These are phyloP conservation scores for Lippia alba DNA, from an alignment of 305 asterid genomes.

Conservation along the genomic window DNA sequence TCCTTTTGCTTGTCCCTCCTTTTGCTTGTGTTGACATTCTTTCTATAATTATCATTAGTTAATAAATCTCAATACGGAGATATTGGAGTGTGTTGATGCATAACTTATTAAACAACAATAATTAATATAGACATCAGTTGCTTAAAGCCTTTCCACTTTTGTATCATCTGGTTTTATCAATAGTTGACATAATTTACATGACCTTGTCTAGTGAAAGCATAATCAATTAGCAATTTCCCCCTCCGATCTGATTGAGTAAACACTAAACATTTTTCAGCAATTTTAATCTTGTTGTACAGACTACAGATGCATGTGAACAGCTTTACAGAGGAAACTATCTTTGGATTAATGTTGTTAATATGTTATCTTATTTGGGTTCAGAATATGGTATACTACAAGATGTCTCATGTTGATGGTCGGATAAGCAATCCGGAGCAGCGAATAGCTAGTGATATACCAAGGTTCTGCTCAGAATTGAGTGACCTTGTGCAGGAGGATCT, in stretches of 20 bases:
- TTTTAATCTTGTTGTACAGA: conserved; percentile 28
- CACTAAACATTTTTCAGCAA: conserved; percentile 16
- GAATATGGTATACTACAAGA: conserved; percentile 98
- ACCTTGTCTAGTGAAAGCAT: conserved; percentile 26
- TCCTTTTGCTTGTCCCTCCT: conserved; percentile 16
- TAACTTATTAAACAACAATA: conserved; percentile 1
- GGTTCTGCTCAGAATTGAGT: conserved; percentile 95
- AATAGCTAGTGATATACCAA: conserved; percentile 98
- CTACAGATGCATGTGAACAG: conserved; percentile 22
- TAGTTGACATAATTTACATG: conserved; percentile 1
- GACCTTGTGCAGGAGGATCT: conserved; percentile 98
- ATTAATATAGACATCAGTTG: background rate
- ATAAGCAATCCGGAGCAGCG: conserved; percentile 95
- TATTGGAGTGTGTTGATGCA: conserved; percentile 2
- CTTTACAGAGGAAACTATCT: conserved; percentile 11
- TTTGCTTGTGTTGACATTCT: conserved; percentile 10
- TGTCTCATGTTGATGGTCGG: conserved; percentile 98
- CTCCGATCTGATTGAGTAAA: conserved; percentile 1
- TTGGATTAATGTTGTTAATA: conserved; percentile 23
- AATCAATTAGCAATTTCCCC: conserved; percentile 8
- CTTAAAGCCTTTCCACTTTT: conserved; percentile 24
- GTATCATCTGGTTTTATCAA: conserved; percentile 14
- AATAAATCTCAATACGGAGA: background rate
- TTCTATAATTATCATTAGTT: conserved; percentile 9
- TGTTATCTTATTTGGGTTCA: conserved; percentile 42